Percentiles rank a stretch among this genome's conserved stretches.
phyloP scores from a whole-genome alignment of 352 stramenopile species.

The Pythium coloratum region DNA sequence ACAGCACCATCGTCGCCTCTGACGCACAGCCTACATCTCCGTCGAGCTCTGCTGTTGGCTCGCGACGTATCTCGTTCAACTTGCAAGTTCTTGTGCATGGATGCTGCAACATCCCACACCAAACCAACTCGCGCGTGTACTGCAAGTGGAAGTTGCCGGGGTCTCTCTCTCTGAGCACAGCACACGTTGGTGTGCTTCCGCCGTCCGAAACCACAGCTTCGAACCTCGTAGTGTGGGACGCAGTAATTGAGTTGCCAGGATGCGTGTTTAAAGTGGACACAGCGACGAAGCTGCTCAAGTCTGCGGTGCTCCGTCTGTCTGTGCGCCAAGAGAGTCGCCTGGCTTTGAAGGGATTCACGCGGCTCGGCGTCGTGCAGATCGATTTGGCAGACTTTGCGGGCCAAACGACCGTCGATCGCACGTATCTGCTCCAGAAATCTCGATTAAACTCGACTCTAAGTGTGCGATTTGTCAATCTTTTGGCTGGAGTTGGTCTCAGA shows the following conservation, averaged over 20 bases:
- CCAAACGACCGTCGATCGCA: conserved; percentile 18
- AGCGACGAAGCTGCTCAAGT: conserved; percentile 30
- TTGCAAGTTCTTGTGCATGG: conserved; percentile 32
- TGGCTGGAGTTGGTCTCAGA: not conserved
- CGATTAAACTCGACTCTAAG: conserved; percentile 40
- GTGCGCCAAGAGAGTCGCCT: conserved; percentile 30
- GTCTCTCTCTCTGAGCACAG: not conserved
- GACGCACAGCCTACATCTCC: not conserved
- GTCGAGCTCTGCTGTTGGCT: not conserved
- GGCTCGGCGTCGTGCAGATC: conserved; percentile 32
- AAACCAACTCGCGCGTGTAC: conserved; percentile 30
- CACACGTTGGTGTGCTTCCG: conserved; percentile 10
- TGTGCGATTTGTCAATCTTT: conserved; percentile 12
- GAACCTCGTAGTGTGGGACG: conserved; percentile 34
- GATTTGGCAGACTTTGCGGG: conserved; percentile 41
- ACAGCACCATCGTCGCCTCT: too few relatives aligned
- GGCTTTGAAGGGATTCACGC: conserved; percentile 21
- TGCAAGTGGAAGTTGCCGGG: conserved; percentile 38
- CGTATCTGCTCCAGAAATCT: conserved; percentile 38
- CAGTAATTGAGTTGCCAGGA: conserved; percentile 21
- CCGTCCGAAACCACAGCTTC: conserved; percentile 25
- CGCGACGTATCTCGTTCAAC: conserved; percentile 29
- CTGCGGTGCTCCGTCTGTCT: conserved; percentile 31
- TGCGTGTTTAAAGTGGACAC: conserved; percentile 31
- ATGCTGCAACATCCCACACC: conserved; percentile 39